Conservation (phyloP, 2,329 filamentous ascomycete genomes). For the Alternaria angustiovoidea region DNA sequence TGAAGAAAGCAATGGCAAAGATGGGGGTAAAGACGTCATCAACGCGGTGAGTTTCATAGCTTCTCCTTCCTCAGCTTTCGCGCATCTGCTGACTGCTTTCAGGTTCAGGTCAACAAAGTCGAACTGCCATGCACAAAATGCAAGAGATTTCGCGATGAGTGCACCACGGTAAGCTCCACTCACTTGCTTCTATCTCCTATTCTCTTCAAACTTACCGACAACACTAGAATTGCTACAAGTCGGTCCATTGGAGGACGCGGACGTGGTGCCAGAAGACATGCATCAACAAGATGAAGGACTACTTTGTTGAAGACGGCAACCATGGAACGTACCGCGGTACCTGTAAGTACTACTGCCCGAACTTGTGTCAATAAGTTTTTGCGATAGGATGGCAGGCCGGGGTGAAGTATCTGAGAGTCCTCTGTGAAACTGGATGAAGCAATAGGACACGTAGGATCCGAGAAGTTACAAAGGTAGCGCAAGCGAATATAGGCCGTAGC, state of each 20-base stretch:
- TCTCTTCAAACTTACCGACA: background rate
- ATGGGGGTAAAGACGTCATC: background rate
- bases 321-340: constrained; percentile 1
- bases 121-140: constrained; percentile 1
- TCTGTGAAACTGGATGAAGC: background rate
- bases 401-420: too few relatives aligned
- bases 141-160: background rate
- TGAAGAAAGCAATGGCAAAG: background rate
- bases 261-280: background rate
- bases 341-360: background rate
- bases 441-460: background rate
- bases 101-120: background rate
- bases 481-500: background rate
- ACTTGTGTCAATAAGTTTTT: background rate
- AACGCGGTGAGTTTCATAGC: background rate
- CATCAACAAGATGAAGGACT: background rate
- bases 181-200: background rate
- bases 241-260: background rate
- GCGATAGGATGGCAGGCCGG: background rate
- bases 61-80: too few relatives aligned
- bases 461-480: background rate
- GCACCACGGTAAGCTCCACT: background rate
- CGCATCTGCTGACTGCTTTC: background rate
- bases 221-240: background rate
- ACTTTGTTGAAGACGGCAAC: background rate